Base-by-base conservation (phyloP, 2,329 filamentous ascomycete species). In the Aspergillus novoparasiticus region DNA sequence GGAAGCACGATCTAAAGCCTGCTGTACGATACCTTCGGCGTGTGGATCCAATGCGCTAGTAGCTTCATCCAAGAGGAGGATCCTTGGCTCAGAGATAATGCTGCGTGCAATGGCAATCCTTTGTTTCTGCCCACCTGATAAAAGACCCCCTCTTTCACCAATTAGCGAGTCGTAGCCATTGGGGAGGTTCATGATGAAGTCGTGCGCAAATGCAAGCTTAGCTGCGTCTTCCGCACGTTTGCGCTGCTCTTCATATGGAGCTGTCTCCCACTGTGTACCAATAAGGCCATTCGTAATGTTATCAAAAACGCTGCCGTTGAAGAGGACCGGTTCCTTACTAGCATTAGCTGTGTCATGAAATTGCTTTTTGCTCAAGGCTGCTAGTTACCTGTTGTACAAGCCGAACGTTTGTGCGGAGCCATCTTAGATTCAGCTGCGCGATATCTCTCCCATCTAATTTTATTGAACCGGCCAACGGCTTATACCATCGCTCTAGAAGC, bases 81-180 rank as follows among this genome's bases (percentile, higher is more conserved):
- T 84, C 79, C 90, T 92, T 0, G 92, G 92, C 67, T 95, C 87
- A 2, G 88, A 91, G 23, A 96, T 88, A 58, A 95, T 85, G 39
- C 91, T 91, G 66, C 91, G 84, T 6, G 92, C 91, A 74, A 96
- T 95, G 11, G 92, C 91, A 69, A 96, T 92, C 66, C 93, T 90
- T 78, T 96, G 93, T 76, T 95, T 94, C 78, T 97, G 93, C 19
- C 93, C 93, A 73, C 93, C 93, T 55, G 90, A 93, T 8, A 97
- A 82, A 57, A 94, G 79, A 68, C 93, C 92, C 5, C 92, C 93
- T 64, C 92, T 86, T 75, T 95, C 91, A 60, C 93, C 93, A 21
- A 96, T 91, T 64, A 91, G 86, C 0, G 93, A 96, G 67, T 94
- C 84, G 69, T 96, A 96, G 9, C 90, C 90, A 66, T 95, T 87